Evolutionary conservation across 2,329 filamentous ascomycete genomes (phyloP).

Genomic region (Coniochaeta hoffmannii): DNA sequence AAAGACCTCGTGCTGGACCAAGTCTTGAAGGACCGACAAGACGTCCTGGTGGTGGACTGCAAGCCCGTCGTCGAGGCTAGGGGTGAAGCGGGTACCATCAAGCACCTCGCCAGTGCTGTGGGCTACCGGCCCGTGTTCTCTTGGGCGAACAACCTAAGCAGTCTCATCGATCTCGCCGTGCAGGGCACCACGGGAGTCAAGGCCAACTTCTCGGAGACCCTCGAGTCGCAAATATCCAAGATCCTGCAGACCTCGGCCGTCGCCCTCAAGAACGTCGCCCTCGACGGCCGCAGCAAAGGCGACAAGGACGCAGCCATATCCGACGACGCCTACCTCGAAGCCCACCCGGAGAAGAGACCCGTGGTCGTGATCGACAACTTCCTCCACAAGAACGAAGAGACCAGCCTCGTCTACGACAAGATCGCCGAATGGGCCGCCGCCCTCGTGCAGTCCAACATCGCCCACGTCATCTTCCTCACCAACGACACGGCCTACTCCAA

Average conservation of each 20-base stretch:
- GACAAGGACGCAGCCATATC: conserved; percentile 66
- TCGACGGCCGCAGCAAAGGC: conserved; percentile 60
- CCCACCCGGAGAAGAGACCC: conserved; percentile 74
- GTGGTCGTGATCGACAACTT: conserved; percentile 92
- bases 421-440: conserved; percentile 84
- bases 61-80: conserved; percentile 87
- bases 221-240: conserved; percentile 83
- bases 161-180: conserved; percentile 83
- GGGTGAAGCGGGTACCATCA: conserved; percentile 80
- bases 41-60: conserved; percentile 84
- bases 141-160: conserved; percentile 92
- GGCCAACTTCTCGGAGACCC: conserved; percentile 85
- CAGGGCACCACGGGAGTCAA: conserved; percentile 93
- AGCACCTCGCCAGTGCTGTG: conserved; percentile 70
- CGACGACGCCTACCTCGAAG: conserved; percentile 83
- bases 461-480: conserved; percentile 91
- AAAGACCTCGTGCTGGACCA: conserved; percentile 81
- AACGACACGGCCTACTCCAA: conserved; percentile 86
- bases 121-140: conserved; percentile 92
- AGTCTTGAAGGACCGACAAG: conserved; percentile 65
- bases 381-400: conserved; percentile 67
- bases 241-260: conserved; percentile 78
- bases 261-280: conserved; percentile 70
- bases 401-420: conserved; percentile 64
- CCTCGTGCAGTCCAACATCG: conserved; percentile 78